Conservation (phyloP, 1,284 basidiomycete species). For the Xerocomus minutiporus region DNA sequence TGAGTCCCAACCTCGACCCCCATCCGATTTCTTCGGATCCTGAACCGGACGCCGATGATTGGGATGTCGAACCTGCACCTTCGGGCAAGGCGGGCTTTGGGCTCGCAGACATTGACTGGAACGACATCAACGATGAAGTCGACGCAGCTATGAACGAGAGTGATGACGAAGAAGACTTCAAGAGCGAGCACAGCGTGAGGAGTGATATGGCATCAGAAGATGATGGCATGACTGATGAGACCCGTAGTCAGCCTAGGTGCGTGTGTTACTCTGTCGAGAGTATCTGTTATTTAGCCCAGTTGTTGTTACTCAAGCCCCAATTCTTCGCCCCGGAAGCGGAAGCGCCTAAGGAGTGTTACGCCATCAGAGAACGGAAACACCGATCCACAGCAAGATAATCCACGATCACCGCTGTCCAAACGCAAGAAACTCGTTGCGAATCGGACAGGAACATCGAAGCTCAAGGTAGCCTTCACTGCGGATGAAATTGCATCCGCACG, state of each 20-base stretch:
- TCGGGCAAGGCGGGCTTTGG: constrained; percentile 37
- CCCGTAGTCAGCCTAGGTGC: constrained; percentile 29
- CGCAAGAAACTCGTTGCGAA: constrained; percentile 67
- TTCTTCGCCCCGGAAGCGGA: constrained; percentile 53
- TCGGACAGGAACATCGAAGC: constrained; percentile 56
- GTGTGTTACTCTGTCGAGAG: constrained; percentile 6
- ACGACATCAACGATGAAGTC: constrained; percentile 80
- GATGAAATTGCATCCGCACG: constrained; percentile 47
- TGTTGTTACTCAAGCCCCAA: constrained; percentile 36
- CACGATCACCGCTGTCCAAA: constrained; percentile 70
- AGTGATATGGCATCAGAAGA: constrained; percentile 33
- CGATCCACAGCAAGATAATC: constrained; percentile 32
- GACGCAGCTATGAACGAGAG: constrained; percentile 81
- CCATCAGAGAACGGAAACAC: constrained; percentile 53
- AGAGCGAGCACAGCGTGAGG: constrained; percentile 33
- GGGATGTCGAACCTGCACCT: constrained; percentile 47
- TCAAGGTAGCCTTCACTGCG: constrained; percentile 63
- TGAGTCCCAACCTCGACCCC: constrained; percentile 47
- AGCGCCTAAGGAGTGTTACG: constrained; percentile 66
- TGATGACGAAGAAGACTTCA: constrained; percentile 45
- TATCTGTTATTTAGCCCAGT: constrained; percentile 4
- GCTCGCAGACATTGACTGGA: constrained; percentile 65
- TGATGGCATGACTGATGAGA: constrained; percentile 28
- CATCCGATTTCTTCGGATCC: constrained; percentile 62
- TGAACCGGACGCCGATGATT: constrained; percentile 60